Evolutionary conservation across 192 early-diverging fungal species (phyloP).

Genomic region (Geranomyces michiganensis): DNA sequence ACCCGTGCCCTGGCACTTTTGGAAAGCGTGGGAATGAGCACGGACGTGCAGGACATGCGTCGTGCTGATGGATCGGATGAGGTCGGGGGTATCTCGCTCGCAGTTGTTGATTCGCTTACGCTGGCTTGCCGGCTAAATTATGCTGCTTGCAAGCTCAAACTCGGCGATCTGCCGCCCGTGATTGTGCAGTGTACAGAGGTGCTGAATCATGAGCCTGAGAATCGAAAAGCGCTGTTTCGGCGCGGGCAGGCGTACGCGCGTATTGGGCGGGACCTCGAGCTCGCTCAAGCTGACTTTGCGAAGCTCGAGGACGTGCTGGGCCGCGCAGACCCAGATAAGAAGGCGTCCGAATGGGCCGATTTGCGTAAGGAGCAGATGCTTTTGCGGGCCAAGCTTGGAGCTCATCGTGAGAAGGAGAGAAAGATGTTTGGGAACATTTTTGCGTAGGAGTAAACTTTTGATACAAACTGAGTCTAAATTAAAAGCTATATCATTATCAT

Average conservation of each 20-base stretch:
- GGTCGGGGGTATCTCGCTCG: constrained; percentile 31
- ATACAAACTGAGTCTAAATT: neutral
- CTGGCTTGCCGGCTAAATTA: constrained; percentile 51
- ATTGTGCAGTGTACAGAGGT: constrained; percentile 54
- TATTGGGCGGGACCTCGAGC: constrained; percentile 58
- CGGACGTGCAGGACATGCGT: constrained; percentile 44
- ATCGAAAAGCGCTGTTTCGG: constrained; percentile 58
- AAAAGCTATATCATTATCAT: neutral
- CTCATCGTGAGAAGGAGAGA: constrained; percentile 46
- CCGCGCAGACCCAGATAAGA: constrained; percentile 10
- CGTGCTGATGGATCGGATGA: constrained; percentile 12
- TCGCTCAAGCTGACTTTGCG: constrained; percentile 51
- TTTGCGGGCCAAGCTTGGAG: constrained; percentile 42
- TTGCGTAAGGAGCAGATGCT: constrained; percentile 39
- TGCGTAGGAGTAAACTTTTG: neutral
- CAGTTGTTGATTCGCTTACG: constrained; percentile 33
- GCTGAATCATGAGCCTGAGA: constrained; percentile 42
- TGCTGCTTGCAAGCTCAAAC: constrained; percentile 57
- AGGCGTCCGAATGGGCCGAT: constrained; percentile 43
- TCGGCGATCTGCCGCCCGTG: constrained; percentile 47
- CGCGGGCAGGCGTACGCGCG: constrained; percentile 51
- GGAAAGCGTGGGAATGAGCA: constrained; percentile 44
- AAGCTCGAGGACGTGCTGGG: constrained; percentile 29
- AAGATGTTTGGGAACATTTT: constrained; percentile 56
- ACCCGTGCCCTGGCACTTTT: constrained; percentile 47